Percentiles rank a stretch among this genome's conserved stretches.
Evolutionary conservation across 2,329 filamentous ascomycete genomes (phyloP).

Genomic region (Coniosporium uncinatum): DNA sequence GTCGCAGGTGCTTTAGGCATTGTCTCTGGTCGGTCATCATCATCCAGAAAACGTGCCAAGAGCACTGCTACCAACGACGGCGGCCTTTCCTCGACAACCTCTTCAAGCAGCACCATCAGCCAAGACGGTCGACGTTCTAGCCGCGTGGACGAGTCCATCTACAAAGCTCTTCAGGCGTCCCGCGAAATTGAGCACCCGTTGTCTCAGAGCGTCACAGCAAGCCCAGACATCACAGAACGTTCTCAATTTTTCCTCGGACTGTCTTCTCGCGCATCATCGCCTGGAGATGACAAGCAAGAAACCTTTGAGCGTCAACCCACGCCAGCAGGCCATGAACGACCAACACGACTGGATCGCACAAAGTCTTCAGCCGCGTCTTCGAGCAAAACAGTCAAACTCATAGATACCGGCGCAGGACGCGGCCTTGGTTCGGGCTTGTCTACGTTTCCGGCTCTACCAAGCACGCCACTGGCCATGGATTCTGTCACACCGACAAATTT

Average conservation of each 20-base stretch:
- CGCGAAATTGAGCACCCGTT: slow-evolving; percentile 62
- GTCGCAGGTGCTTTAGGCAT: slow-evolving; percentile 53
- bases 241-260: slow-evolving; percentile 27
- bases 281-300: no score
- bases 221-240: slow-evolving; percentile 47
- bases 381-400: background rate
- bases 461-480: slow-evolving; percentile 35
- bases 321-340: slow-evolving; percentile 2
- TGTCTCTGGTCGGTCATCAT: slow-evolving; percentile 34
- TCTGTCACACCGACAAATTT: slow-evolving; percentile 32
- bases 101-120: slow-evolving; percentile 48
- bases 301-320: no score
- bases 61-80: slow-evolving; percentile 40
- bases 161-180: slow-evolving; percentile 41
- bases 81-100: slow-evolving; percentile 40
- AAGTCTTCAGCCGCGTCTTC: background rate
- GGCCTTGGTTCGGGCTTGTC: slow-evolving; percentile 11
- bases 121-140: slow-evolving; percentile 46
- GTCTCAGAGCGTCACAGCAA: slow-evolving; percentile 67
- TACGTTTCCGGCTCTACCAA: slow-evolving; percentile 34
- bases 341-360: no score
- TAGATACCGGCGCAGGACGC: background rate
- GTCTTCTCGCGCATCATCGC: slow-evolving; percentile 31
- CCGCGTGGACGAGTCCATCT: slow-evolving; percentile 51
- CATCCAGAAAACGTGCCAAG: slow-evolving; percentile 47